A percentile compares a stretch with the other conserved stretches of the same genome.
These are phyloP conservation scores for Zygosaccharomyces pseudorouxii DNA, from an alignment of 805 yeast genomes.

Conservation along the genomic window DNA sequence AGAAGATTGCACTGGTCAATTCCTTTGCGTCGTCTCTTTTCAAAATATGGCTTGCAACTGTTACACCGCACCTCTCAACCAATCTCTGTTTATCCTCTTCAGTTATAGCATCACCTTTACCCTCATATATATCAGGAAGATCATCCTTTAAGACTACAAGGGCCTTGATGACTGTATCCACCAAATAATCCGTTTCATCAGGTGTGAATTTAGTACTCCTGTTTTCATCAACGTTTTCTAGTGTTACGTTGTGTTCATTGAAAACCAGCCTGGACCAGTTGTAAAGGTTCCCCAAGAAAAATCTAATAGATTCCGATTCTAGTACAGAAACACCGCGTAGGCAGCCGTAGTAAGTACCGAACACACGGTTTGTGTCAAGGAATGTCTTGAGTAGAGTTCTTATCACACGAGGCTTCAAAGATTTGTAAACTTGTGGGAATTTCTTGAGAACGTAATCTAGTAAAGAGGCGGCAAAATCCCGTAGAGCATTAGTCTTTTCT, in stretches of 20 bases:
- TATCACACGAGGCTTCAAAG: constrained; percentile 88
- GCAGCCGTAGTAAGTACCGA: constrained; percentile 91
- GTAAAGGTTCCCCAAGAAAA: constrained; percentile 77
- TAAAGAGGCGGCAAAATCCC: constrained; percentile 85
- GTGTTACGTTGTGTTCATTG: constrained; percentile 29
- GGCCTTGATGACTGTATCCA: constrained; percentile 51
- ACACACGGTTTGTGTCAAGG: constrained; percentile 73
- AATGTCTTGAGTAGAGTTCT: constrained; percentile 89
- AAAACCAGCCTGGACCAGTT: constrained; percentile 70
- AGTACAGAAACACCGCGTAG: constrained; percentile 76
- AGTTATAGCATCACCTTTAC: constrained; percentile 38
- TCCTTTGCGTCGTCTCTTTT: constrained; percentile 45
- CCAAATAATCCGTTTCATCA: constrained; percentile 46
- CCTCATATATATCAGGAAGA: constrained; percentile 30
- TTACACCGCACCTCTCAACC: constrained; percentile 55
- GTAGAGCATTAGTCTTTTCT: constrained; percentile 50
- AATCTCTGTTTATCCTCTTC: constrained; percentile 42
- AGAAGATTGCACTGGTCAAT: constrained; percentile 61
- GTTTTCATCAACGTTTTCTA: constrained; percentile 19
- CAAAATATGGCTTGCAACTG: constrained; percentile 47
- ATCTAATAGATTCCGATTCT: constrained; percentile 84
- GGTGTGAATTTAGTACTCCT: constrained; percentile 33
- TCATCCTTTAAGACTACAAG: constrained; percentile 44
- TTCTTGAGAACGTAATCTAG: constrained; percentile 71
- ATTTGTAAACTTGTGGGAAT: constrained; percentile 81